Conservation (phyloP, 805 yeast species). For the Sporopachydermia lactativora region DNA sequence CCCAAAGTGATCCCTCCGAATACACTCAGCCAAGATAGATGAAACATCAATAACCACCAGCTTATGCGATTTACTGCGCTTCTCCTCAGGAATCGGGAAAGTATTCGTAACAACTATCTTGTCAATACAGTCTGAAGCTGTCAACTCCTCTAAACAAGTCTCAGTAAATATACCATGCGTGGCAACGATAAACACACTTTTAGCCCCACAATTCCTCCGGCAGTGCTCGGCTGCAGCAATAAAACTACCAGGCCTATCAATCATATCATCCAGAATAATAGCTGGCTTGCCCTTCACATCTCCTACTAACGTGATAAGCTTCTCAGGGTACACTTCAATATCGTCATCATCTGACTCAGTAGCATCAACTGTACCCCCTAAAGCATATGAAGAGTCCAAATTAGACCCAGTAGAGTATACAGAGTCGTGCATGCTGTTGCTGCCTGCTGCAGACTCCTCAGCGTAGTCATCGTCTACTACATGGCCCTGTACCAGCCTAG, state of each 20-base stretch:
- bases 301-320: slow-evolving; percentile 90
- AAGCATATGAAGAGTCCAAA: slow-evolving; percentile 33
- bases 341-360: slow-evolving; percentile 66
- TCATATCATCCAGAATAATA: slow-evolving; percentile 90
- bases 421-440: slow-evolving; percentile 8
- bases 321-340: slow-evolving; percentile 67
- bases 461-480: slow-evolving; percentile 77
- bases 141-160: slow-evolving; percentile 68
- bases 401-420: slow-evolving; percentile 14
- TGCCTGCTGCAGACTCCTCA: slow-evolving; percentile 10
- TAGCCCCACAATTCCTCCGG: slow-evolving; percentile 92
- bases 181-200: slow-evolving; percentile 76
- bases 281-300: slow-evolving; percentile 89
- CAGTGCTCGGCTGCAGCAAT: slow-evolving; percentile 98
- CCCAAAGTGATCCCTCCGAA: slow-evolving; percentile 97
- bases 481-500: slow-evolving; percentile 92
- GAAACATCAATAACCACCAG: slow-evolving; percentile 84
- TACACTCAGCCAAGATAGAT: slow-evolving; percentile 93
- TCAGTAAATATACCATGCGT: slow-evolving; percentile 94
- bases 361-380: slow-evolving; percentile 74
- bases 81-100: slow-evolving; percentile 67
- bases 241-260: slow-evolving; percentile 87
- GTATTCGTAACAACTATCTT: slow-evolving; percentile 93
- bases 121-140: slow-evolving; percentile 71
- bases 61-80: slow-evolving; percentile 45